Evolutionary conservation across 2,329 filamentous ascomycete species (phyloP).

Genomic region (Cladophialophora chaetospira): DNA sequence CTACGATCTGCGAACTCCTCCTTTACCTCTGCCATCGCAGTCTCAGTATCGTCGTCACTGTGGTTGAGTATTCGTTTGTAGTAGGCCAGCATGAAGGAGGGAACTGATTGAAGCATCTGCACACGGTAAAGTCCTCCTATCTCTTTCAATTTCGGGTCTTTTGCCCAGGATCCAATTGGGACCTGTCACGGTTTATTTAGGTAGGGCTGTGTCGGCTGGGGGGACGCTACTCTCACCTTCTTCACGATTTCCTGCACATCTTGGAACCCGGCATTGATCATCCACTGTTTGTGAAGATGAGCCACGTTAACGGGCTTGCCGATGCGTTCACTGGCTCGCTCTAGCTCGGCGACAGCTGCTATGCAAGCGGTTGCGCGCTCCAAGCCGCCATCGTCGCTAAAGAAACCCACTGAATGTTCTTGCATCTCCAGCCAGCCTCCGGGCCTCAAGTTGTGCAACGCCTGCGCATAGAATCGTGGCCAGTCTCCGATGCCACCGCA

Average conservation of each 20-base stretch:
- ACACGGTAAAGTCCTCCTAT: background rate
- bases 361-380: background rate
- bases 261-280: slow-evolving; percentile 33
- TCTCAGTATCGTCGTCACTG: background rate
- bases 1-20: slow-evolving; percentile 1
- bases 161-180: slow-evolving; percentile 1
- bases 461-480: slow-evolving; percentile 31
- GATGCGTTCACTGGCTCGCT: slow-evolving; percentile 2
- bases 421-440: slow-evolving; percentile 35
- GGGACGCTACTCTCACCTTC: background rate
- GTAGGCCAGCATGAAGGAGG: slow-evolving; percentile 9
- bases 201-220: background rate
- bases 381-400: slow-evolving; percentile 11
- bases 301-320: slow-evolving; percentile 15
- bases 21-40: slow-evolving; percentile 4
- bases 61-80: slow-evolving; percentile 1
- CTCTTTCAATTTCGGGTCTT: slow-evolving; percentile 1
- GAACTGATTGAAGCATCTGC: slow-evolving; percentile 5
- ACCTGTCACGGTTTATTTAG: background rate
- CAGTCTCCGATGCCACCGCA: slow-evolving; percentile 34
- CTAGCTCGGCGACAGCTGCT: background rate
- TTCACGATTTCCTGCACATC: slow-evolving; percentile 27
- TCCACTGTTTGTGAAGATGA: slow-evolving; percentile 16
- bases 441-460: slow-evolving; percentile 34
- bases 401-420: slow-evolving; percentile 12